Conservation (phyloP, 768 basidiomycete species). For the Goffeauzyma gilvescens region DNA sequence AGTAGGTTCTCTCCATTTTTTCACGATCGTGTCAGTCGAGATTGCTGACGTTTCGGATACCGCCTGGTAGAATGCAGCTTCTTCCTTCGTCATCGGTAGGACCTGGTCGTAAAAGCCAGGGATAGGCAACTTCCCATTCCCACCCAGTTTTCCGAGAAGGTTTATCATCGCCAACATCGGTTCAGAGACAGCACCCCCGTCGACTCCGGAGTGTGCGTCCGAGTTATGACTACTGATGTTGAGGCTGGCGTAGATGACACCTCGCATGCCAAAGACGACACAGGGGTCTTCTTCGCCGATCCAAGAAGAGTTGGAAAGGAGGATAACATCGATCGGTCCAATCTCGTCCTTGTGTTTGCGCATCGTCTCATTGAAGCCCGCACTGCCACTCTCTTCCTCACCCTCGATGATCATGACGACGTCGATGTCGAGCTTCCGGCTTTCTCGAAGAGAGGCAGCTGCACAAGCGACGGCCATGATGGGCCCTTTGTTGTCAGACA, state of each 20-base stretch:
- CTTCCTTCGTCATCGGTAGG: slow-evolving; percentile 46
- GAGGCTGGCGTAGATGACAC: slow-evolving; percentile 72
- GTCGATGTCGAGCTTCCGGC: slow-evolving; percentile 60
- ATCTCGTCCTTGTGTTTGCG: slow-evolving; percentile 59
- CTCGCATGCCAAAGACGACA: slow-evolving; percentile 83
- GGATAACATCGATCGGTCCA: slow-evolving; percentile 69
- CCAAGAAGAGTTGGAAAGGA: slow-evolving; percentile 79
- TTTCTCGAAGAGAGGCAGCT: slow-evolving; percentile 55
- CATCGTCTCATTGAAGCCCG: slow-evolving; percentile 65
- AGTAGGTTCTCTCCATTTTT: slow-evolving; percentile 77
- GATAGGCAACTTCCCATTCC: slow-evolving; percentile 44
- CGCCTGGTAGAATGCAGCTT: slow-evolving; percentile 47
- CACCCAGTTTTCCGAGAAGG: slow-evolving; percentile 52
- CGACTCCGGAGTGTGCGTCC: slow-evolving; percentile 82
- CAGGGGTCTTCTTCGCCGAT: slow-evolving; percentile 80
- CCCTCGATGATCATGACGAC: slow-evolving; percentile 84
- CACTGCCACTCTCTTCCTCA: slow-evolving; percentile 87
- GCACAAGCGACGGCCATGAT: slow-evolving; percentile 80
- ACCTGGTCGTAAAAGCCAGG: slow-evolving; percentile 67
- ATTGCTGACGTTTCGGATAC: slow-evolving; percentile 51
- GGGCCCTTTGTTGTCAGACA: slow-evolving; percentile 90
- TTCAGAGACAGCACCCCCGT: slow-evolving; percentile 70
- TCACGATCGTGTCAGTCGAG: slow-evolving; percentile 48
- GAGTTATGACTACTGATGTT: slow-evolving; percentile 55
- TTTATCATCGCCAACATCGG: slow-evolving; percentile 88